Evolutionary conservation across 495 filamentous ascomycete genomes (phyloP).

Genomic region (Aspergillus nidulans): DNA sequence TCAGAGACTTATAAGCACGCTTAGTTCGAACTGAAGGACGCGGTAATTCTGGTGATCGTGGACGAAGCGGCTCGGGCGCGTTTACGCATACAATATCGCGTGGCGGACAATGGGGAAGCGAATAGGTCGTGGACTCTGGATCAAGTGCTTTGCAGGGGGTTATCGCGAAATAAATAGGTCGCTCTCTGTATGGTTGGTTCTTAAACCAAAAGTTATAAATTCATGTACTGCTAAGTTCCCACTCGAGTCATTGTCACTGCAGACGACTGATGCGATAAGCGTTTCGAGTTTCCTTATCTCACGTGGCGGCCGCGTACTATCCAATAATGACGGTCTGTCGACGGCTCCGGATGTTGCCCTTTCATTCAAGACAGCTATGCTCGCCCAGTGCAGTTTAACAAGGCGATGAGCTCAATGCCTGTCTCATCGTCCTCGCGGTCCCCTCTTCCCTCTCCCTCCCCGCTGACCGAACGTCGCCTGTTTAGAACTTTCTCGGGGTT

Average conservation of each 20-base stretch:
- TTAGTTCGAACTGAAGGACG: not conserved
- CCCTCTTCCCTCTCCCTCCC: conserved; percentile 55
- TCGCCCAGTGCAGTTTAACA: conserved; percentile 23
- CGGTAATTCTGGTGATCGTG: not conserved
- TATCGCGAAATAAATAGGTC: not conserved
- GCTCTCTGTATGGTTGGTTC: not conserved
- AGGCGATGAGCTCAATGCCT: conserved; percentile 62
- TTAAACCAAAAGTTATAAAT: not conserved
- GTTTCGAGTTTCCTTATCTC: conserved; percentile 9
- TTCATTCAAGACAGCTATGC: conserved; percentile 27
- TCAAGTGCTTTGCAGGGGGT: not conserved
- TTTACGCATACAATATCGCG: conserved; percentile 14
- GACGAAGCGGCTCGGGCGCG: conserved; percentile 8
- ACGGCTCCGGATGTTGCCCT: conserved; percentile 15
- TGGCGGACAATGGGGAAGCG: conserved; percentile 9
- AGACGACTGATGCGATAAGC: not conserved
- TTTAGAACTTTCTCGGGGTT: conserved; percentile 70
- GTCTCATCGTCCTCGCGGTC: conserved; percentile 42
- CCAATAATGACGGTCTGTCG: not conserved
- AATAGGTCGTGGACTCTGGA: not conserved
- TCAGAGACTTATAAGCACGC: no score
- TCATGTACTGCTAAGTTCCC: not conserved
- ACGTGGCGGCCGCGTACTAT: conserved; percentile 20
- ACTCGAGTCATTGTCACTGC: not conserved
- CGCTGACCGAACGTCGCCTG: conserved; percentile 47